These are phyloP conservation scores for Pestalotiopsis fici DNA, from an alignment of 2,329 filamentous ascomycete genomes.

Conservation along the genomic window DNA sequence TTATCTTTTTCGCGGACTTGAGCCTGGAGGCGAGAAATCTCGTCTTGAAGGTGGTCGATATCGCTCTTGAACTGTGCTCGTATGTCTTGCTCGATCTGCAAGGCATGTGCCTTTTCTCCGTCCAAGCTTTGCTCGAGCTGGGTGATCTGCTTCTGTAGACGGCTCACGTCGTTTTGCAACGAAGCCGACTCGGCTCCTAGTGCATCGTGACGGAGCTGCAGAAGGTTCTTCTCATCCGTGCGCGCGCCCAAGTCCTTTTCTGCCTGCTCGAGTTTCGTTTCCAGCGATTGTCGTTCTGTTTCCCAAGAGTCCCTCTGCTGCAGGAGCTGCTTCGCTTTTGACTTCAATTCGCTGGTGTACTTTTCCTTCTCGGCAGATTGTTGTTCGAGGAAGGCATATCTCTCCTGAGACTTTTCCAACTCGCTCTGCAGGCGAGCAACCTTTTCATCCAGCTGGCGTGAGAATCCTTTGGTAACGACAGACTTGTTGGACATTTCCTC, in stretches of 20 bases:
- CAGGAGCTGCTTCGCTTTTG: conserved; percentile 43
- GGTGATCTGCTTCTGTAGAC: conserved; percentile 45
- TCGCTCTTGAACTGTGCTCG: conserved; percentile 54
- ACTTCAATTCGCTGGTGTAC: conserved; percentile 46
- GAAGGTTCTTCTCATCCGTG: conserved; percentile 66
- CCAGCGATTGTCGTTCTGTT: conserved; percentile 40
- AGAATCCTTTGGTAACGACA: conserved; percentile 72
- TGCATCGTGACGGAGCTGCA: conserved; percentile 70
- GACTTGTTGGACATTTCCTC: conserved; percentile 82
- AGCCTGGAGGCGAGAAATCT: conserved; percentile 64
- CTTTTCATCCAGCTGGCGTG: conserved; percentile 75
- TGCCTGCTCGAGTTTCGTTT: conserved; percentile 53
- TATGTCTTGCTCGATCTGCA: conserved; percentile 63
- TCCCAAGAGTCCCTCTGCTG: conserved; percentile 42
- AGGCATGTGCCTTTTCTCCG: conserved; percentile 57
- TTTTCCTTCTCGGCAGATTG: conserved; percentile 47
- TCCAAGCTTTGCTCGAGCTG: conserved; percentile 50
- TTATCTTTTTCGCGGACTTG: conserved; percentile 71
- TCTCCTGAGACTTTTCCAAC: conserved; percentile 53
- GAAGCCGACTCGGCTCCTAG: conserved; percentile 65
- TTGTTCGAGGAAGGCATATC: conserved; percentile 53
- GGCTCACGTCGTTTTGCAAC: conserved; percentile 65
- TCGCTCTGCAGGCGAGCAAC: conserved; percentile 67
- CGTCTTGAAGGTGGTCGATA: conserved; percentile 48
- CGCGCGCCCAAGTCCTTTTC: conserved; percentile 61